Percentiles rank a stretch among this genome's conserved stretches.
These are phyloP conservation scores for Fimicolochytrium jonesii DNA, from an alignment of 192 early-diverging fungal species.

Conservation along the genomic window DNA sequence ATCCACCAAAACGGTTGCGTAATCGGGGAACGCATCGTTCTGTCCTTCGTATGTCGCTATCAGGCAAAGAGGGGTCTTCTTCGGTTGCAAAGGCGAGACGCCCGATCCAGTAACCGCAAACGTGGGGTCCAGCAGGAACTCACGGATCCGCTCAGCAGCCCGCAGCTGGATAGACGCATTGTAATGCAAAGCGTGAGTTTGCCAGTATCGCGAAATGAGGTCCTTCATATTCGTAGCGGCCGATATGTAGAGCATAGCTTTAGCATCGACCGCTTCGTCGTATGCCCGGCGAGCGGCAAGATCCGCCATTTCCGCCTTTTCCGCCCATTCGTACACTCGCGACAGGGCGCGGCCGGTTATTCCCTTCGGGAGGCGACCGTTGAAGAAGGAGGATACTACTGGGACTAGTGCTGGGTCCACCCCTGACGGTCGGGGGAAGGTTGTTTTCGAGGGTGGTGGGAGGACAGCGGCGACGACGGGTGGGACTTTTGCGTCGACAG, in stretches of 20 bases:
- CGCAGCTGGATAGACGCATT: constrained; percentile 19
- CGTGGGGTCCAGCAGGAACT: constrained; percentile 11
- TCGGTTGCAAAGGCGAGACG: neutral
- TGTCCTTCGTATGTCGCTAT: constrained; percentile 22
- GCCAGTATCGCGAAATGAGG: constrained; percentile 26
- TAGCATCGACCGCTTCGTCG: constrained; percentile 20
- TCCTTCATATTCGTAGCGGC: constrained; percentile 15
- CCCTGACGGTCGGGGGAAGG: neutral
- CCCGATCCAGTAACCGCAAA: neutral
- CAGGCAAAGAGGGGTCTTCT: constrained; percentile 27
- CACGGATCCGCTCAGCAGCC: constrained; percentile 18
- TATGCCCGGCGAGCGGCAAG: constrained; percentile 9
- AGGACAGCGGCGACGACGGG: neutral
- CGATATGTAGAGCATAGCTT: constrained; percentile 25
- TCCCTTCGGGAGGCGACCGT: constrained; percentile 2
- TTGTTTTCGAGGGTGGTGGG: neutral
- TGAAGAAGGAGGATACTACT: neutral
- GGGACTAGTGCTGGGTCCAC: neutral
- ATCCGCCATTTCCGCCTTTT: constrained; percentile 16
- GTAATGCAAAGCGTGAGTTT: constrained; percentile 19
- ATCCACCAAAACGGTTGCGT: constrained; percentile 23
- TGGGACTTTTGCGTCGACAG: neutral
- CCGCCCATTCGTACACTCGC: constrained; percentile 21
- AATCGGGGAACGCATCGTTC: constrained; percentile 21
- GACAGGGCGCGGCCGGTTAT: constrained; percentile 3